Percentiles rank a stretch among this genome's conserved stretches.
phyloP scores from a whole-genome alignment of 768 basidiomycete genomes.

The Mycena chlorophos region DNA sequence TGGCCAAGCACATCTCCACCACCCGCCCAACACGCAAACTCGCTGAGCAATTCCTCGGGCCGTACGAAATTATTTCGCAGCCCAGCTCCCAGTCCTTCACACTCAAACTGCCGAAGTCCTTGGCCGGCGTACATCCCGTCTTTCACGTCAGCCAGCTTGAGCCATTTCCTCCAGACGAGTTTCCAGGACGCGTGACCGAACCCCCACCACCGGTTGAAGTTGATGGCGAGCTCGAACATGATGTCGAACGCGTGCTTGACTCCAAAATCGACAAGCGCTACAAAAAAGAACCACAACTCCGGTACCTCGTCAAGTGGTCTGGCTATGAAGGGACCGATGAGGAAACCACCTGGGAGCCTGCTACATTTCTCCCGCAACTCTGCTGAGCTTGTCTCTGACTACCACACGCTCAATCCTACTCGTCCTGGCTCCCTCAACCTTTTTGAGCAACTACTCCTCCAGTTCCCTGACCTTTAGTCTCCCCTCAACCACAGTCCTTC shows the following conservation, averaged over 20 bases:
- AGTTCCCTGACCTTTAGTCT: not conserved
- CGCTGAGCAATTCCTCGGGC: not conserved
- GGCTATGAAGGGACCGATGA: conserved; percentile 3
- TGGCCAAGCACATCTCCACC: conserved; percentile 10
- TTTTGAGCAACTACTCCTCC: not conserved
- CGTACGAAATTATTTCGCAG: not conserved
- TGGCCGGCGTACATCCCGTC: conserved; percentile 29
- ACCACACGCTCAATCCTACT: not conserved
- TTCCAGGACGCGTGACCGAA: conserved; percentile 3
- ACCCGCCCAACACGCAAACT: conserved; percentile 1
- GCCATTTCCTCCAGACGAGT: not conserved
- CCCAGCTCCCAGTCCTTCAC: conserved; percentile 12
- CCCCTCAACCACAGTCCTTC: not conserved
- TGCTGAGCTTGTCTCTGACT: not conserved
- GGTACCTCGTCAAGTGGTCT: conserved; percentile 11
- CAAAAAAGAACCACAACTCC: not conserved
- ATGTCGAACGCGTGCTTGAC: conserved; percentile 13
- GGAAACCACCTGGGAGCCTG: conserved; percentile 1
- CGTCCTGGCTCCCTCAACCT: not conserved
- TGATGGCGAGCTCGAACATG: conserved; percentile 10
- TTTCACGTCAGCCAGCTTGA: conserved; percentile 30
- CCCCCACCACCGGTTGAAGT: conserved; percentile 11
- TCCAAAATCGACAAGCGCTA: conserved; percentile 13
- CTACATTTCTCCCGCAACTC: not conserved
- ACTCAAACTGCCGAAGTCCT: conserved; percentile 21